Evolutionary conservation across 805 yeast genomes (phyloP).

Genomic region (Isabelozyma heimii): DNA sequence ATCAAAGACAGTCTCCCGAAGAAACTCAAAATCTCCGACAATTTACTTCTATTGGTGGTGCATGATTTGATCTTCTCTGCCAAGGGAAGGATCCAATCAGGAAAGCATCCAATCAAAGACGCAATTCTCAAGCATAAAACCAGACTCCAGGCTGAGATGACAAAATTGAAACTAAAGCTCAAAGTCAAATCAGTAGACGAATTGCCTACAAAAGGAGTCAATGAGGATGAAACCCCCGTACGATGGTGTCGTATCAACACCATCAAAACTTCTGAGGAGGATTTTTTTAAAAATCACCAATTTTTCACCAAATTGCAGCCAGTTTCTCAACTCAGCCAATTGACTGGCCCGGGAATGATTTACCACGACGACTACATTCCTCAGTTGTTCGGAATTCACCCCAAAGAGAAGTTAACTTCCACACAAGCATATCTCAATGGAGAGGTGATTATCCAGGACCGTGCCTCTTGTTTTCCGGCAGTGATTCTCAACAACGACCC

Average conservation of each 20-base stretch:
- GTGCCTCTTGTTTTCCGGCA: constrained; percentile 97
- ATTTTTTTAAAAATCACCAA: constrained; percentile 32
- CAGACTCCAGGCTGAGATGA: constrained; percentile 77
- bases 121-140: constrained; percentile 76
- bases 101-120: constrained; percentile 83
- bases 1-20: constrained; percentile 50
- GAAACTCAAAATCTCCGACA: constrained; percentile 44
- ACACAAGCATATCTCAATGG: constrained; percentile 74
- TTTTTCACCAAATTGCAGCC: constrained; percentile 42
- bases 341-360: constrained; percentile 49
- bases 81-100: constrained; percentile 81
- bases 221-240: constrained; percentile 64
- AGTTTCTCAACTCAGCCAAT: constrained; percentile 41
- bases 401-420: constrained; percentile 65
- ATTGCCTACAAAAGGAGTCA: constrained; percentile 25
- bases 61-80: constrained; percentile 79
- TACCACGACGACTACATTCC: constrained; percentile 75
- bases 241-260: constrained; percentile 80
- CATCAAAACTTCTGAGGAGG: constrained; percentile 44
- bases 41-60: constrained; percentile 60
- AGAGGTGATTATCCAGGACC: constrained; percentile 83
- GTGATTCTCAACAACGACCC: constrained; percentile 63
- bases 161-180: constrained; percentile 69
- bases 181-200: constrained; percentile 58
- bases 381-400: constrained; percentile 77